These are phyloP conservation scores for Suhomyces kunorum DNA, from an alignment of 1,139 yeast genomes.

Conservation along the genomic window DNA sequence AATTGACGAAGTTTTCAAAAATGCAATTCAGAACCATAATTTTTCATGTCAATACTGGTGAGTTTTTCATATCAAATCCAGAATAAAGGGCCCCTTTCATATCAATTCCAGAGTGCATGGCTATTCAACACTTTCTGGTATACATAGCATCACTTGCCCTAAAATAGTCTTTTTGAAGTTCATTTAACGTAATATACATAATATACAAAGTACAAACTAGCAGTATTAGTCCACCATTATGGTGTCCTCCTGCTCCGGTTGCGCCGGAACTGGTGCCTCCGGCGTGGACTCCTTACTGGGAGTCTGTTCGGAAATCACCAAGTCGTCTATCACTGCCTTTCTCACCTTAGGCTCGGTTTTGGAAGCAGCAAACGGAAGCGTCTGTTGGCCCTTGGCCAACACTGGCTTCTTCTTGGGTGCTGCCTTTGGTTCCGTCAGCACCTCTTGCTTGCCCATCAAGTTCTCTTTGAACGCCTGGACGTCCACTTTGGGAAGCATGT, in stretches of 20 bases:
- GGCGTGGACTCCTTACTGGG: constrained; percentile 12
- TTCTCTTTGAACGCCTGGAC: constrained; percentile 7
- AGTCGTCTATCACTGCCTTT: constrained; percentile 40
- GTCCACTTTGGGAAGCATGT: constrained; percentile 22
- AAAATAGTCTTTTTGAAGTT: too few species aligned
- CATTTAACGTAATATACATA: constrained; percentile 6
- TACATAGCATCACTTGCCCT: too few species aligned
- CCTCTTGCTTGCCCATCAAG: constrained; percentile 12
- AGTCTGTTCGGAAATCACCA: constrained; percentile 25
- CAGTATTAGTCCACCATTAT: constrained; percentile 21
- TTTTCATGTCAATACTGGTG: too few species aligned
- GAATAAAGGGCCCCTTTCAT: too few species aligned
- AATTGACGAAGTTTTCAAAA: too few species aligned
- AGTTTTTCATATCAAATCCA: too few species aligned
- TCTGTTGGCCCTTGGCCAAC: constrained; percentile 43
- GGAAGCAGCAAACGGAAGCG: constrained; percentile 23
- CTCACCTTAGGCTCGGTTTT: constrained; percentile 23
- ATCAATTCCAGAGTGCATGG: too few species aligned
- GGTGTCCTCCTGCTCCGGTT: constrained; percentile 20
- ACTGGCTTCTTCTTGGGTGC: constrained; percentile 17
- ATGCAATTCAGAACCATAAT: too few species aligned
- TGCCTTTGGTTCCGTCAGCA: constrained; percentile 8
- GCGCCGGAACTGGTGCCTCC: background rate
- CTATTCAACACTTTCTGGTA: too few species aligned
- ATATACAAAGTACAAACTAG: constrained; percentile 1